Conservation (phyloP, 2,329 filamentous ascomycete genomes). For the Xylariales sp. region DNA sequence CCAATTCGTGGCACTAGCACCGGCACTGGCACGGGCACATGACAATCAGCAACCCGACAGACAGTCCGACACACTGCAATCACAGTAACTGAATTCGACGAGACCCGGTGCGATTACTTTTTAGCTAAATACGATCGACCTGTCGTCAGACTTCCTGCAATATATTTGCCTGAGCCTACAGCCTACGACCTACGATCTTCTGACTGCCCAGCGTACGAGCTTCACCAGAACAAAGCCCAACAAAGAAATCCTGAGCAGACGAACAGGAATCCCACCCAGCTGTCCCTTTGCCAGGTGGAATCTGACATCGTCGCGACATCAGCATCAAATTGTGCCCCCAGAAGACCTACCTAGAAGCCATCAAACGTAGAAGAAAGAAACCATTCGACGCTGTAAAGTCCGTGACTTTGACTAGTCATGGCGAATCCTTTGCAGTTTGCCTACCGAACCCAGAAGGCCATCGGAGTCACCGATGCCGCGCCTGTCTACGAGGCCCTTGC, state of each 20-base stretch:
- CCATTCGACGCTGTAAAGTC: slow-evolving; percentile 23
- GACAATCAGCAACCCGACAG: neutral
- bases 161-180: too few species aligned
- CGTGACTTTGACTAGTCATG: slow-evolving; percentile 94
- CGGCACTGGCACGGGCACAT: neutral
- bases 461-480: slow-evolving; percentile 87
- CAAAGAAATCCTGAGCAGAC: neutral
- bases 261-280: too few species aligned
- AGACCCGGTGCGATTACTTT: slow-evolving; percentile 5
- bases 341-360: neutral
- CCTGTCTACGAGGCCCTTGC: slow-evolving; percentile 81
- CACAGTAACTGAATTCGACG: neutral
- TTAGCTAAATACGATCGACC: slow-evolving; percentile 10
- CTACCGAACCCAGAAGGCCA: slow-evolving; percentile 94
- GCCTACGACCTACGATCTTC: too few species aligned
- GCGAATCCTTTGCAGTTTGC: slow-evolving; percentile 90
- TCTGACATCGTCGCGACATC: too few species aligned
- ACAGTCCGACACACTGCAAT: neutral
- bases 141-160: neutral
- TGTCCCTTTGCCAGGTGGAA: too few species aligned
- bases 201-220: too few species aligned
- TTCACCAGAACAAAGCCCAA: neutral
- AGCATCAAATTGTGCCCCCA: too few species aligned
- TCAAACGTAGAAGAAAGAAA: slow-evolving; percentile 7
- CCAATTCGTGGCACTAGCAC: neutral